Evolutionary conservation across 805 yeast species (phyloP).

Genomic region (Blastobotrys terrestris): DNA sequence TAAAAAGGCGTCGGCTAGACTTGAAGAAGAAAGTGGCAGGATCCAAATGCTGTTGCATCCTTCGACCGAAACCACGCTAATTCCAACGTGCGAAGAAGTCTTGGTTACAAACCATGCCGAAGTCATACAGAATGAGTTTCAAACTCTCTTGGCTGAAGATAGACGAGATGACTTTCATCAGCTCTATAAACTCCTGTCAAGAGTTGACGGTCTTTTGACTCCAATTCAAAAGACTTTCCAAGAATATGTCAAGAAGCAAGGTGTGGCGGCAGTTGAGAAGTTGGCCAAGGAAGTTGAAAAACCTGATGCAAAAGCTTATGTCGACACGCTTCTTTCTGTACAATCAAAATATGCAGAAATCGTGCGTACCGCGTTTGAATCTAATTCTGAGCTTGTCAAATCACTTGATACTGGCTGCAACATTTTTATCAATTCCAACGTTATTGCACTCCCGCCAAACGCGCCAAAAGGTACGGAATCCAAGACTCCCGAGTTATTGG

Average conservation of each 20-base stretch:
- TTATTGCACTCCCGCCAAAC: conserved; percentile 63
- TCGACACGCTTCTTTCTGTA: conserved; percentile 66
- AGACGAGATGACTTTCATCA: conserved; percentile 68
- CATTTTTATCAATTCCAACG: conserved; percentile 72
- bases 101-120: conserved; percentile 75
- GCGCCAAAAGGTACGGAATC: conserved; percentile 39
- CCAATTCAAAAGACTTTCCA: conserved; percentile 72
- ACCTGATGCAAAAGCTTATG: conserved; percentile 68
- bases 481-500: conserved; percentile 88
- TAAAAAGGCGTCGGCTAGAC: conserved; percentile 74
- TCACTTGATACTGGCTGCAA: conserved; percentile 88
- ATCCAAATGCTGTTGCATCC: conserved; percentile 78
- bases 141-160: conserved; percentile 64
- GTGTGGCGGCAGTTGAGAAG: conserved; percentile 54
- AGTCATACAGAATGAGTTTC: conserved; percentile 70
- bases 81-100: conserved; percentile 67
- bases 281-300: conserved; percentile 35
- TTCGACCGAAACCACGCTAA: conserved; percentile 70
- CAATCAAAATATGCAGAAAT: conserved; percentile 61
- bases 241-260: conserved; percentile 61
- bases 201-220: conserved; percentile 73
- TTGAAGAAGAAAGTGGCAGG: conserved; percentile 75
- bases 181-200: conserved; percentile 66
- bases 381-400: conserved; percentile 71
- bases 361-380: conserved; percentile 60